A percentile compares a stretch with the other conserved stretches of the same genome.
These are phyloP conservation scores for Ephemerocybe angulata DNA, from an alignment of 768 basidiomycete species.

Conservation along the genomic window DNA sequence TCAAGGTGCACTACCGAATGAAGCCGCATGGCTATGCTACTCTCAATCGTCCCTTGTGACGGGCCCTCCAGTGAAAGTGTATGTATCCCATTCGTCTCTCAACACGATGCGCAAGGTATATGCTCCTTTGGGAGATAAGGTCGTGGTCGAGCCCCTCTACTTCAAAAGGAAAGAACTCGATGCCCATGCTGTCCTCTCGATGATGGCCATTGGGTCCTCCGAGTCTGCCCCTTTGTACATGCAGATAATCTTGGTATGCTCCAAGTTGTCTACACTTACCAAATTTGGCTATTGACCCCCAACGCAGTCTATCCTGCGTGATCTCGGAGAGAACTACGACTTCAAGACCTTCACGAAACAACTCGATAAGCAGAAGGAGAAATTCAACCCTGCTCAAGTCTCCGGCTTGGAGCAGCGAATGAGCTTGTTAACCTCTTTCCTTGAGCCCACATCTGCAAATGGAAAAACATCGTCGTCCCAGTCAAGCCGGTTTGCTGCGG, in stretches of 20 bases:
- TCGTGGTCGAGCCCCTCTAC: constrained; percentile 51
- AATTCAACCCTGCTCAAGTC: constrained; percentile 56
- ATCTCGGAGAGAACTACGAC: constrained; percentile 57
- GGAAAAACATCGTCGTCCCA: constrained; percentile 1
- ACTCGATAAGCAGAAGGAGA: constrained; percentile 42
- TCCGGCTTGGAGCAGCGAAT: constrained; percentile 61
- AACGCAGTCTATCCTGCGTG: constrained; percentile 53
- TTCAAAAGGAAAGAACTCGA: constrained; percentile 62
- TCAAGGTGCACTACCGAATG: constrained; percentile 50
- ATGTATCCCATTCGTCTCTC: constrained; percentile 58
- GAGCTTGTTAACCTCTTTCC: constrained; percentile 55
- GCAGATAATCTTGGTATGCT: constrained; percentile 58
- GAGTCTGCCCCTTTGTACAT: constrained; percentile 66
- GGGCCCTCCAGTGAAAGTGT: constrained; percentile 42
- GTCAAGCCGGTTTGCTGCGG: constrained; percentile 44
- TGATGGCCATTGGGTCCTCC: constrained; percentile 68
- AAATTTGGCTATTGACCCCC: neutral
- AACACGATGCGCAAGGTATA: constrained; percentile 60
- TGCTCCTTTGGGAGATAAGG: constrained; percentile 42
- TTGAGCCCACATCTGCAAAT: constrained; percentile 32
- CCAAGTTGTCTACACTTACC: neutral
- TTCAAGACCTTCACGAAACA: constrained; percentile 46
- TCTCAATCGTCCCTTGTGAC: constrained; percentile 27
- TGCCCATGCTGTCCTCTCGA: constrained; percentile 62
- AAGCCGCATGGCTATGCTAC: constrained; percentile 59